These are phyloP conservation scores for Flagelloscypha sp. DNA, from an alignment of 768 basidiomycete species.

Conservation along the genomic window DNA sequence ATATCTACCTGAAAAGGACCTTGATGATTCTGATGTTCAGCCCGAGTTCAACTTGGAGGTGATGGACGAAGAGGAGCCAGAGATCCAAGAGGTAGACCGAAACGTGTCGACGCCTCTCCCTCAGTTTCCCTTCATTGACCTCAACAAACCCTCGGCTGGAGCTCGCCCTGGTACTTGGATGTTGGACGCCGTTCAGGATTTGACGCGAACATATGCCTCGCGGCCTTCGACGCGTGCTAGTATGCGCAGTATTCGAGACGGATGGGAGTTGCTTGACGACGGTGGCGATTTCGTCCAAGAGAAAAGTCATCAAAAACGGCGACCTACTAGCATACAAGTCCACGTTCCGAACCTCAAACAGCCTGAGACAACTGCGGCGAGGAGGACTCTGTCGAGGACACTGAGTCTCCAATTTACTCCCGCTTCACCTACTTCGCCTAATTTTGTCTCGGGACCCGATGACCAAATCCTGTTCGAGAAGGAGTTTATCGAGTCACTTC, in stretches of 20 bases:
- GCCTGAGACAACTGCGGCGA: no score
- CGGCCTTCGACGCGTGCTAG: no score
- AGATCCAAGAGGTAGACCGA: slow-evolving; percentile 18
- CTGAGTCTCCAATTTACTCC: slow-evolving; percentile 71
- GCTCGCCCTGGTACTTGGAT: slow-evolving; percentile 76
- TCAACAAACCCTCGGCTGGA: slow-evolving; percentile 34
- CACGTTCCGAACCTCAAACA: no score
- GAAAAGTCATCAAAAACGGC: no score
- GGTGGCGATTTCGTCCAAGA: no score
- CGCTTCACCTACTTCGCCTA: slow-evolving; percentile 38
- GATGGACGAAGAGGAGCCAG: slow-evolving; percentile 39
- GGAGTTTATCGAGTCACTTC: no score
- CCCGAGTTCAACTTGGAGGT: slow-evolving; percentile 32
- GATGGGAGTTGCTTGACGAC: no score
- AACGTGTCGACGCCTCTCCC: slow-evolving; percentile 5
- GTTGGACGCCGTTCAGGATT: slow-evolving; percentile 68
- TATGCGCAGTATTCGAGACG: no score
- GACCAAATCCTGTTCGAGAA: no score
- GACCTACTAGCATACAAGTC: no score
- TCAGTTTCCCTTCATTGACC: slow-evolving; percentile 19
- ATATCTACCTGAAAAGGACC: slow-evolving; percentile 32
- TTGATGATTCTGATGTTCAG: slow-evolving; percentile 13
- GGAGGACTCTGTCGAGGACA: no score
- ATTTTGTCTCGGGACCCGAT: no score
- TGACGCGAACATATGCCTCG: slow-evolving; percentile 31